Evolutionary conservation across 164 flowering plant species (phyloP), one percentile per base, ranked within the genome.

Genomic region (Vitis vinifera): DNA sequence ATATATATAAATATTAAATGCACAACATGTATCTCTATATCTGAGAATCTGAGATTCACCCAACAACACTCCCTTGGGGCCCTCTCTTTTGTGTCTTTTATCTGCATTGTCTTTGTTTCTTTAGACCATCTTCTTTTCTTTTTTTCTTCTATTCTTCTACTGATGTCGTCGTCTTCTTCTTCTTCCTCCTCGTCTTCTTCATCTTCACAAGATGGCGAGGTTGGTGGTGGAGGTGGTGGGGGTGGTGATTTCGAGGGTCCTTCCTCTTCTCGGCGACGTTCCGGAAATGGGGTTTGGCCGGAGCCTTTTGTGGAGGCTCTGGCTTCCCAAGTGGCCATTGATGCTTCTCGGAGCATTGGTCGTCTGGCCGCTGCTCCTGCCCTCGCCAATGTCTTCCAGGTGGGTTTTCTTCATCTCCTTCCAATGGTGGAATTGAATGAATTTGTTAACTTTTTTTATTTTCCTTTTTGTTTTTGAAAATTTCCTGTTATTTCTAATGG

Each of bases 281-380:
- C 66, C 13, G 63, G 60, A n/a, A 80, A 83, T 51, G 92, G 81
- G 23, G 87, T 85, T 1, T 93, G 94, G 97, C 97, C 98, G 11
- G 97, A 86, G 74, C 96, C 90, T 10, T 89, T 93, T 62, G 69
- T 93, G 0, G 98, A 93, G 78, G 86, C 91, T 13, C 88, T 93
- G 3, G 91, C 89, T 30, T 59, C 70, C 53, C 91, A 83, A 58
- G 84, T 93, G 4, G 97, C 97, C 69, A 60, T 84, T 66, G 86
- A 87, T 64, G 91, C 97, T 66, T 76, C 80, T 64, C 70, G 67
- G 16, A 63, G 81, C 23, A 0, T 8, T 8, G 89, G 93, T 50
- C 86, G 91, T 10, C 89, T 90, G 15, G 83, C 86, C 11, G 92
- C 87, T 9, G 97, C 85, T 62, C 81, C 77, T 7, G 91, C 94